These are phyloP conservation scores for Fragilaria crotonensis DNA, from an alignment of 108 stramenopile genomes.

Conservation along the genomic window DNA sequence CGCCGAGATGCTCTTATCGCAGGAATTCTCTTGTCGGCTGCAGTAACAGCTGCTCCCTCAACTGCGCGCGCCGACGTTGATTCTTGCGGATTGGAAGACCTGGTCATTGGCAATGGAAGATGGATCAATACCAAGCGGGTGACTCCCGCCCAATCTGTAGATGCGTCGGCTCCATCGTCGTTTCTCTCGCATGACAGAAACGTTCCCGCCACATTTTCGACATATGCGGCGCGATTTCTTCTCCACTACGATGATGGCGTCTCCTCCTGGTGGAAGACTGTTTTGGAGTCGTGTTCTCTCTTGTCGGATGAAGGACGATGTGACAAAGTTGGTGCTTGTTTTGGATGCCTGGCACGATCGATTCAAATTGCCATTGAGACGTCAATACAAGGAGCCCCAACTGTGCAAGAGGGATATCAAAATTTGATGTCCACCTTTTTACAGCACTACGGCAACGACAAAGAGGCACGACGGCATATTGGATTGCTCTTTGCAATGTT, in stretches of 20 bases:
- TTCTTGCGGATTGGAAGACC: too few species aligned
- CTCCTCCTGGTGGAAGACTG: conserved; percentile 49
- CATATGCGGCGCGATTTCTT: conserved; percentile 64
- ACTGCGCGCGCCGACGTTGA: too few species aligned
- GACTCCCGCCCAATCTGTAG: too few species aligned
- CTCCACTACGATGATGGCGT: conserved; percentile 60
- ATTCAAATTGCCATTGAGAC: conserved; percentile 27
- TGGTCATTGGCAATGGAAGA: too few species aligned
- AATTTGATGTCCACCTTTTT: conserved; percentile 14
- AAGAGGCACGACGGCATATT: conserved; percentile 43
- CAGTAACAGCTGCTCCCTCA: too few species aligned
- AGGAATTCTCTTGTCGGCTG: too few species aligned
- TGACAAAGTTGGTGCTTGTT: conserved; percentile 31
- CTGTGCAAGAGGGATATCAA: conserved; percentile 1
- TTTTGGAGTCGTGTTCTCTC: conserved; percentile 34
- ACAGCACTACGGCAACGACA: conserved; percentile 28
- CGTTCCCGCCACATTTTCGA: conserved; percentile 59
- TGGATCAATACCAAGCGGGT: too few species aligned
- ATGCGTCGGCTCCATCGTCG: too few species aligned
- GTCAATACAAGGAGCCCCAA: background rate
- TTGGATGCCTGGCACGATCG: conserved; percentile 58
- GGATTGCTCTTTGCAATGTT: conserved; percentile 59
- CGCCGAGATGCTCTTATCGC: too few species aligned
- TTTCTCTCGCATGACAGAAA: conserved; percentile 1
- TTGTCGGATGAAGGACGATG: conserved; percentile 32